Evolutionary conservation across 2,329 filamentous ascomycete genomes (phyloP).

Genomic region (Dissoconium aciculare): DNA sequence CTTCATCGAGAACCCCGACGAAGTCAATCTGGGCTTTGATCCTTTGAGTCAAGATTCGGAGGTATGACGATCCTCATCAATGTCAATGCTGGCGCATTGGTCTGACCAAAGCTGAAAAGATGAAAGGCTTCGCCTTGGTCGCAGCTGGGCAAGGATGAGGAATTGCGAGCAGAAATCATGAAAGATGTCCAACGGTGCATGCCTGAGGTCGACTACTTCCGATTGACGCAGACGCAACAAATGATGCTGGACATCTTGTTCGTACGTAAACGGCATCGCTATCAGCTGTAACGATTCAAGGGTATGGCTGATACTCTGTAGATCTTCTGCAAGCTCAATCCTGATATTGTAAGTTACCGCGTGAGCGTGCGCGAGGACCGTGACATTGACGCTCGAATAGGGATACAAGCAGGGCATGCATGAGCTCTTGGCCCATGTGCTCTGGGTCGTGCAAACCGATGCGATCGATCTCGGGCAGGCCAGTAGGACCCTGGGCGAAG

Average conservation of each 20-base stretch:
- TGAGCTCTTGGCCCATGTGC: slow-evolving; percentile 76
- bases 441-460: slow-evolving; percentile 73
- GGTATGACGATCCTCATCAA: slow-evolving; percentile 32
- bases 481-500: slow-evolving; percentile 19
- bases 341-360: slow-evolving; percentile 39
- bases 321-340: slow-evolving; percentile 85
- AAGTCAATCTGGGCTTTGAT: slow-evolving; percentile 59
- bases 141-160: slow-evolving; percentile 69
- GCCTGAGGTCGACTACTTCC: slow-evolving; percentile 83
- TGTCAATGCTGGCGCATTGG: slow-evolving; percentile 20
- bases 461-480: slow-evolving; percentile 42
- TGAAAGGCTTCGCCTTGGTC: slow-evolving; percentile 72
- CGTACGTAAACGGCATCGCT: no score
- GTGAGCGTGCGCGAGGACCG: no score
- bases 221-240: slow-evolving; percentile 59
- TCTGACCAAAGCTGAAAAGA: slow-evolving; percentile 30
- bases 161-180: slow-evolving; percentile 70
- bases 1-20: slow-evolving; percentile 71
- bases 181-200: slow-evolving; percentile 87
- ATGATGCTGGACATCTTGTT: slow-evolving; percentile 83
- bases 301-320: no score
- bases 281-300: no score
- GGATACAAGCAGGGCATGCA: slow-evolving; percentile 99
- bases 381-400: no score
- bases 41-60: slow-evolving; percentile 71